Evolutionary conservation across 257 asterid species (phyloP).

Genomic region (Thymus mandschuricus): DNA sequence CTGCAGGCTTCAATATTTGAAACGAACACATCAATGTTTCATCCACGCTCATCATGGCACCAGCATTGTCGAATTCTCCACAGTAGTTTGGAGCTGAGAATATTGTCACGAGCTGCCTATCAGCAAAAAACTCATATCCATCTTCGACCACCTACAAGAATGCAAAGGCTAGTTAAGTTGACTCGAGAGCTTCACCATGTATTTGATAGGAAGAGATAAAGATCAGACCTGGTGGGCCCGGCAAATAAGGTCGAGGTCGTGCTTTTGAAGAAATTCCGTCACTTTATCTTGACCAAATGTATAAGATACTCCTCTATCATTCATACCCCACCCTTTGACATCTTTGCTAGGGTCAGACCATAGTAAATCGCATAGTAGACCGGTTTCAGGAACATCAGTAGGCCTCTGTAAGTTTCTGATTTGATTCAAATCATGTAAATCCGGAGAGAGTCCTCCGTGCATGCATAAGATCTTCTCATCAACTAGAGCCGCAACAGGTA

Average conservation of each 20-base stretch:
- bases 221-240: constrained; percentile 82
- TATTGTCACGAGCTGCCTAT: constrained; percentile 74
- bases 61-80: constrained; percentile 84
- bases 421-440: constrained; percentile 61
- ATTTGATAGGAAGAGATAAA: background rate
- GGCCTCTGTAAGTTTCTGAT: constrained; percentile 68
- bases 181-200: background rate
- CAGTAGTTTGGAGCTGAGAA: constrained; percentile 86
- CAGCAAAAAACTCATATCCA: constrained; percentile 85
- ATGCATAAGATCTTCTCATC: constrained; percentile 78
- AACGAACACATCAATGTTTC: constrained; percentile 83
- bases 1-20: constrained; percentile 77
- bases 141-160: constrained; percentile 70
- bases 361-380: constrained; percentile 67
- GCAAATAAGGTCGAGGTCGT: constrained; percentile 76
- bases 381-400: constrained; percentile 68
- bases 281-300: constrained; percentile 75
- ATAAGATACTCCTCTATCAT: constrained; percentile 71
- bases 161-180: background rate
- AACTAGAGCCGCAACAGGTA: constrained; percentile 70
- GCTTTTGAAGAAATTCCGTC: constrained; percentile 72
- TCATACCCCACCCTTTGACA: constrained; percentile 70
- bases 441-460: constrained; percentile 89
- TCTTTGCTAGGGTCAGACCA: constrained; percentile 86
- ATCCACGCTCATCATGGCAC: constrained; percentile 87